Base-by-base conservation (phyloP, 1,139 yeast species). In the Geotrichum europaeum region DNA sequence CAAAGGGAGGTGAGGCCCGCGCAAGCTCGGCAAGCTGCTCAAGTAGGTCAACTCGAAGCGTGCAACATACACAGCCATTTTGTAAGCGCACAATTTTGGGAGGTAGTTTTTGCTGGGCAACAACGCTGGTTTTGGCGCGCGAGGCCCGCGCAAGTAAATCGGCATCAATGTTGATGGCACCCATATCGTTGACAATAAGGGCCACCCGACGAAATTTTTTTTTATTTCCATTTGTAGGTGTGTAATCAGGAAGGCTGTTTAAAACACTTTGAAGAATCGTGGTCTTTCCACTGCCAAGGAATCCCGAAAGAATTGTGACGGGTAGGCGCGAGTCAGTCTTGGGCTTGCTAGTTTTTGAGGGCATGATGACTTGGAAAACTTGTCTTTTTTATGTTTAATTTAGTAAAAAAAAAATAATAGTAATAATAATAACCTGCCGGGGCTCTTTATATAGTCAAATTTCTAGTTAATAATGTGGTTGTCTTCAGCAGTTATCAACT, bases 11-110 rank as follows among this genome's bases (percentile, higher is more conserved):
- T 6, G 67, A 62, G 40, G 69, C 70, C 5, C 18, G 43, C 13
- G 78, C 78, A 24, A 79, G 68, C 2, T 67, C 58, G 3, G 76
- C 76, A 61, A 79, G 69, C 63, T 79, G 81, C 62, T 77, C 81
- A 22, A 79, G 65, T 57, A 79, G 68, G 63, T 79, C 82, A 6
- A 80, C 81, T 57, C 82, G 70, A 54, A 79, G 71, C 1, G 82
- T 79, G 63, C 82, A 79, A 62, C 82, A 79, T 28, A 78, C 78
- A 62, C 82, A 79, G 2, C 82, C 82, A 62, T 79, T 79, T 62
- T 79, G 81, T 49, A 79, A 67, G 62, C 78, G 80, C 50, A 79
- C 74, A 55, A 79, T 65, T 62, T 78, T 77, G 63, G 79, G 81
- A 15, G 43, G 43, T 4, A 13, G 43, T 57, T 78, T 73, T 60